Evolutionary conservation across 2,329 filamentous ascomycete genomes (phyloP).

Genomic region (Atkinsonella hypoxylon): DNA sequence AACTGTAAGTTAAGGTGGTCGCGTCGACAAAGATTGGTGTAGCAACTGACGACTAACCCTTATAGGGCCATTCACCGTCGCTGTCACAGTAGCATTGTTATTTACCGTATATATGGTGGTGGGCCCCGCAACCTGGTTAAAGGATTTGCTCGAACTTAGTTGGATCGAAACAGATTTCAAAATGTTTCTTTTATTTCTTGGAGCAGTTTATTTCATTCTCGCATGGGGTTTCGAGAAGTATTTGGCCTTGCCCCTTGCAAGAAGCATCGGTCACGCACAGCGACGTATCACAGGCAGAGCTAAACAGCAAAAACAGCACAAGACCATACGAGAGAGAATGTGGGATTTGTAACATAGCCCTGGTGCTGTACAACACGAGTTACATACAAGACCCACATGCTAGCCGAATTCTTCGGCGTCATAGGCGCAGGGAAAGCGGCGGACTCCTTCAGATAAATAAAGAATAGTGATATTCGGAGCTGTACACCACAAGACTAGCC

Average conservation of each 20-base stretch:
- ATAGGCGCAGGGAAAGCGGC: no score
- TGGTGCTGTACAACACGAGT: neutral
- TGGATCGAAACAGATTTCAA: slow-evolving; percentile 62
- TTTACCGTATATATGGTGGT: slow-evolving; percentile 73
- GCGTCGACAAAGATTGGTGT: neutral
- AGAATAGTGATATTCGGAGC: no score
- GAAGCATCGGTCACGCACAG: slow-evolving; percentile 50
- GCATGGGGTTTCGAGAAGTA: slow-evolving; percentile 63
- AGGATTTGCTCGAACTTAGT: slow-evolving; percentile 74
- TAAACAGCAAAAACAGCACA: slow-evolving; percentile 83
- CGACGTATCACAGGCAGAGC: slow-evolving; percentile 41
- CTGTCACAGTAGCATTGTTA: slow-evolving; percentile 55
- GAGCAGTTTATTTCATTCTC: slow-evolving; percentile 52
- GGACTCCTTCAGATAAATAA: no score
- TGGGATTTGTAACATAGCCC: slow-evolving; percentile 8
- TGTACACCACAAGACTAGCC: no score
- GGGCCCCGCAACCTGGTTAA: slow-evolving; percentile 56
- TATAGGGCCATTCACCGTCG: slow-evolving; percentile 70
- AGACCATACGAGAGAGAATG: slow-evolving; percentile 56
- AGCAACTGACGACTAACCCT: neutral
- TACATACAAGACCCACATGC: no score
- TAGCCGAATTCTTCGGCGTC: no score
- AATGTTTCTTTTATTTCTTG: slow-evolving; percentile 58
- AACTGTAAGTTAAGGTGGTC: slow-evolving; percentile 52
- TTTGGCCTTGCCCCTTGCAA: slow-evolving; percentile 58